Evolutionary conservation across 2,329 filamentous ascomycete species (phyloP), one percentile per base, ranked within the genome.

Genomic region (Fonsecaea monophora): DNA sequence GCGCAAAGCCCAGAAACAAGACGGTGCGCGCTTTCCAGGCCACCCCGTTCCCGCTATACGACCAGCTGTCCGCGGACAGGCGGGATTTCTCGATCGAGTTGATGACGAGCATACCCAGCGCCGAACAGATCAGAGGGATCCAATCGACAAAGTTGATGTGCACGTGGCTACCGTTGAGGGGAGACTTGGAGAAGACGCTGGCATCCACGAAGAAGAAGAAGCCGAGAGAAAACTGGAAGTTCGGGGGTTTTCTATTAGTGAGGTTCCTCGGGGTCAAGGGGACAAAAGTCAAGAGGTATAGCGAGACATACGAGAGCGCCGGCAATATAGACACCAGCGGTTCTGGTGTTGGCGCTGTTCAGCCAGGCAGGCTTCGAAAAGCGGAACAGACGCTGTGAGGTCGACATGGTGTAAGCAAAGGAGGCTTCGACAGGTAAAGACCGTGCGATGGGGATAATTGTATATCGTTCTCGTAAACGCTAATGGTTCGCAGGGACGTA

Each of bases 81-180:
- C 87, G 82, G 32, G 86, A 85, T 79, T 90, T 90, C 74, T 91
- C 88, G 74, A 91, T 90, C 68, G 84, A 87, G 78, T 90, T 90
- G 82, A 90, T 90, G 72, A 90, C 87, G 59, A 90, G 83, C 88
- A 90, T 90, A 67, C 88, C 88, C 37, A 90, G 82, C 67, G 86
- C 83, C 53, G 86, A 89, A 82, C 89, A 90, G 78, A 91, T 90
- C 67, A 85, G 85, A 3, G 88, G 89, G 72, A 91, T 88, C 88
- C 88, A 91, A 80, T 91, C 88, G 71, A 90, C 83, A 77, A 90
- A 90, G 77, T 85, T 89, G 75, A 90, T 83, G 78, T 90, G 87
- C 21, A 88, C 83, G 66, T 83, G 77, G 59, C 86, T 86, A 69
- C 84, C 86, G 77, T 90, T 90, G 74, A 82, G 83, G 62, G 81